Conservation (phyloP, 192 early-diverging fungal species). For the Podila epigama region DNA sequence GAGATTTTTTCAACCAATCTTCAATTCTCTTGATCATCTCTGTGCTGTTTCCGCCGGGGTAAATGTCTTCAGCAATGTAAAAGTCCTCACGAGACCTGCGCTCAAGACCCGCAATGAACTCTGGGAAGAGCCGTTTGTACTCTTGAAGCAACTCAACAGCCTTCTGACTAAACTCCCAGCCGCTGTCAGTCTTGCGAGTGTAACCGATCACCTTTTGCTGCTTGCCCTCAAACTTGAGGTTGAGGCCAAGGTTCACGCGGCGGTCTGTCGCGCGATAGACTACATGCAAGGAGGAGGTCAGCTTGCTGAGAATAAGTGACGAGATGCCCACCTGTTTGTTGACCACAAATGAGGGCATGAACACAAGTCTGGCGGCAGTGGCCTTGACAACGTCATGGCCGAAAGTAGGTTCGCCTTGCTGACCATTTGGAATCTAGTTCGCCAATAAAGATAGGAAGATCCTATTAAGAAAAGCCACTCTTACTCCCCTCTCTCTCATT, state of each 20-base stretch:
- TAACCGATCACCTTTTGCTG: constrained; percentile 90
- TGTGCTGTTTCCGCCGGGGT: constrained; percentile 48
- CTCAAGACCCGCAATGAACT: constrained; percentile 61
- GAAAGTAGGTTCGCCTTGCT: constrained; percentile 53
- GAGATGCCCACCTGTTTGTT: constrained; percentile 72
- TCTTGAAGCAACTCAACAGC: constrained; percentile 77
- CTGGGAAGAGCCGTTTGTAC: constrained; percentile 69
- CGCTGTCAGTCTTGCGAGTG: constrained; percentile 73
- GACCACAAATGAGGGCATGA: constrained; percentile 66
- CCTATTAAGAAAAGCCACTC: background rate
- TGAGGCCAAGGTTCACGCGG: constrained; percentile 80
- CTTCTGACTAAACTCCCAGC: constrained; percentile 88
- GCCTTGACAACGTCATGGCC: constrained; percentile 55
- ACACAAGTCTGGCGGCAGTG: constrained; percentile 15
- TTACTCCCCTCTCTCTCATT: too few relatives aligned
- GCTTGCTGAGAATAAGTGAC: constrained; percentile 76
- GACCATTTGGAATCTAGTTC: constrained; percentile 30
- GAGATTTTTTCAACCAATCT: constrained; percentile 68
- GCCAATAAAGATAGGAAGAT: background rate
- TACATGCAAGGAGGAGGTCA: constrained; percentile 86
- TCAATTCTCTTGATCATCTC: constrained; percentile 63
- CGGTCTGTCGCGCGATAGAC: constrained; percentile 62
- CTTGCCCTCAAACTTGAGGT: constrained; percentile 90
- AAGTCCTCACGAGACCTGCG: constrained; percentile 54
- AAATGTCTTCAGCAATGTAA: constrained; percentile 70